Conservation (phyloP, 1,139 yeast species). For the Debaryomyces sp. region DNA sequence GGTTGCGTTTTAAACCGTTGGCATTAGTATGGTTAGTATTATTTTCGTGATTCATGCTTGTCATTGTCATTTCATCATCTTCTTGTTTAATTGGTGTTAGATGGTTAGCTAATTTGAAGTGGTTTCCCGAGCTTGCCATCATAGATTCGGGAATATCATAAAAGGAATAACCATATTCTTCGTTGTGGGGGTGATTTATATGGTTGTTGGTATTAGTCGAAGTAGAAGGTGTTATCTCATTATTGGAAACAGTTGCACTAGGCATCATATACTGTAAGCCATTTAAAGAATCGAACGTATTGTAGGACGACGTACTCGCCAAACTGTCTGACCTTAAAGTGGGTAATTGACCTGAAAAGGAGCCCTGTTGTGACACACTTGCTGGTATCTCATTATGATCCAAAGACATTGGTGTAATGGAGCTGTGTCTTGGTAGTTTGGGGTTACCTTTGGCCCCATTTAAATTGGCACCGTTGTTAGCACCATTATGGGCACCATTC, state of each 20-base stretch:
- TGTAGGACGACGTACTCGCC: conserved; percentile 15
- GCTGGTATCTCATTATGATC: conserved; percentile 14
- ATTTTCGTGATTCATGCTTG: neutral
- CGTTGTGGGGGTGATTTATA: conserved; percentile 5
- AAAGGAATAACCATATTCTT: conserved; percentile 47
- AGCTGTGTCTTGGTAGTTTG: conserved; percentile 11
- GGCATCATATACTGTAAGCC: conserved; percentile 36
- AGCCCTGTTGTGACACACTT: conserved; percentile 23
- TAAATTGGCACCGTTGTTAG: neutral
- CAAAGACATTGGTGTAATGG: conserved; percentile 13
- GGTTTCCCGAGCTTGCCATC: conserved; percentile 13
- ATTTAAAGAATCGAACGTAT: conserved; percentile 19
- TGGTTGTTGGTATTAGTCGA: conserved; percentile 8
- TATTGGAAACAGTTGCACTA: conserved; percentile 34
- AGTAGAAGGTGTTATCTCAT: conserved; percentile 17
- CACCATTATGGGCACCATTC: too few relatives aligned
- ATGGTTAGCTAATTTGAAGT: conserved; percentile 17
- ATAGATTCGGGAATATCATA: conserved; percentile 48
- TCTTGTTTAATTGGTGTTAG: conserved; percentile 47
- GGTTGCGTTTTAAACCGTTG: conserved; percentile 12
- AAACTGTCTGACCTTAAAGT: conserved; percentile 23
- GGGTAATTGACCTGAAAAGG: conserved; percentile 17
- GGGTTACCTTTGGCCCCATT: neutral
- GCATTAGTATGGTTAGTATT: neutral
- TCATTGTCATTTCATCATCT: conserved; percentile 10